A percentile compares a stretch with the other conserved stretches of the same genome.
Conservation (phyloP, 148 eudicot genomes). For the Rhododendron vialii region DNA sequence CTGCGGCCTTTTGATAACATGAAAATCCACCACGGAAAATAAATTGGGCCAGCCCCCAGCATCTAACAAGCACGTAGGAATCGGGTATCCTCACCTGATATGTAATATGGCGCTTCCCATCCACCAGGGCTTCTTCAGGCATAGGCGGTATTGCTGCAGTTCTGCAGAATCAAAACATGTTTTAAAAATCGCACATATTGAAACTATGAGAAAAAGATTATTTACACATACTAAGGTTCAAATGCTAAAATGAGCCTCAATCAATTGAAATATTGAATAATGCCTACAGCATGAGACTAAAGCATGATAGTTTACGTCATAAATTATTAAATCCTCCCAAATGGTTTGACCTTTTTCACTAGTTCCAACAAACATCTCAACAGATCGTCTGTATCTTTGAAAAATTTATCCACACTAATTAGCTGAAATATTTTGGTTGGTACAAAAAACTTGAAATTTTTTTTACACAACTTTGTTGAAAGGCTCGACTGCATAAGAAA, state of each 20-base stretch:
- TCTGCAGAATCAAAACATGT: constrained; percentile 31
- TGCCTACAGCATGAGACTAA: neutral
- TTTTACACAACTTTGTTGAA: neutral
- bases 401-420: neutral
- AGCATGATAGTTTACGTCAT: neutral
- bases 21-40: neutral
- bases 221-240: neutral
- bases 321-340: neutral
- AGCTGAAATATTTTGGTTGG: neutral
- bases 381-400: neutral
- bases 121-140: constrained; percentile 48
- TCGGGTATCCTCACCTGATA: constrained; percentile 36
- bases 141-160: constrained; percentile 19
- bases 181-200: neutral
- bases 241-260: neutral
- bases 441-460: neutral
- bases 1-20: neutral
- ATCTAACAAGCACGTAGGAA: neutral
- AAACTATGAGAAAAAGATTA: neutral
- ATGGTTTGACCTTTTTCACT: neutral
- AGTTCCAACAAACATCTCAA: neutral
- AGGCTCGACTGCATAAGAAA: neutral
- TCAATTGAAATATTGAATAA: neutral
- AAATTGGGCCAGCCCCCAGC: neutral
- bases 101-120: constrained; percentile 72